Evolutionary conservation across 2,329 filamentous ascomycete species (phyloP).

Genomic region (Clarireedia paspali): DNA sequence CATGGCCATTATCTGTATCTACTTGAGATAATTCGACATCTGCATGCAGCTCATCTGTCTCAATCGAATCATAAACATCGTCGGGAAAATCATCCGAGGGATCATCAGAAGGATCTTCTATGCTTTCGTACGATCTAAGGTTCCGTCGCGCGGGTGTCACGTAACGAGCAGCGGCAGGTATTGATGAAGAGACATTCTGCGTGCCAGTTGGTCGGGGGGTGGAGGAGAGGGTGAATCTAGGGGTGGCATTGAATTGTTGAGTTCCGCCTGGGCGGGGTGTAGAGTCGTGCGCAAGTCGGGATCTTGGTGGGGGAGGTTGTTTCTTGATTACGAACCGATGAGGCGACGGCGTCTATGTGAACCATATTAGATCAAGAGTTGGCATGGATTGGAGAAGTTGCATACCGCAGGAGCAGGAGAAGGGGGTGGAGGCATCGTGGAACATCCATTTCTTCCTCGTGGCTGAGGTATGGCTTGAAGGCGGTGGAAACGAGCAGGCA

Average conservation of each 20-base stretch:
- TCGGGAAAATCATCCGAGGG: constrained; percentile 8
- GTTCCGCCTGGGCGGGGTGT: constrained; percentile 16
- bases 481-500: neutral
- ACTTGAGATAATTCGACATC: constrained; percentile 13
- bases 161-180: constrained; percentile 23
- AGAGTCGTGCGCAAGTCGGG: constrained; percentile 19
- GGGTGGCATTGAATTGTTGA: constrained; percentile 30
- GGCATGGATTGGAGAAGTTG: neutral
- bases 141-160: constrained; percentile 20
- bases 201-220: constrained; percentile 22
- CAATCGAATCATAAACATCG: constrained; percentile 23
- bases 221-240: constrained; percentile 28
- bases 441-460: constrained; percentile 10
- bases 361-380: constrained; percentile 9
- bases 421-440: constrained; percentile 28
- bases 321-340: constrained; percentile 31
- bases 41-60: constrained; percentile 16
- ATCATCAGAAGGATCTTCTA: constrained; percentile 20
- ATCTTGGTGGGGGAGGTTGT: constrained; percentile 14
- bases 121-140: constrained; percentile 16
- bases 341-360: constrained; percentile 30
- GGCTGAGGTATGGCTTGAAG: neutral
- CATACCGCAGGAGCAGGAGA: constrained; percentile 29
- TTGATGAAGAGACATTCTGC: constrained; percentile 18
- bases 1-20: constrained; percentile 17